Base-by-base conservation (phyloP, 176 grass and related monocot genomes). In the Pontederia paniculata region DNA sequence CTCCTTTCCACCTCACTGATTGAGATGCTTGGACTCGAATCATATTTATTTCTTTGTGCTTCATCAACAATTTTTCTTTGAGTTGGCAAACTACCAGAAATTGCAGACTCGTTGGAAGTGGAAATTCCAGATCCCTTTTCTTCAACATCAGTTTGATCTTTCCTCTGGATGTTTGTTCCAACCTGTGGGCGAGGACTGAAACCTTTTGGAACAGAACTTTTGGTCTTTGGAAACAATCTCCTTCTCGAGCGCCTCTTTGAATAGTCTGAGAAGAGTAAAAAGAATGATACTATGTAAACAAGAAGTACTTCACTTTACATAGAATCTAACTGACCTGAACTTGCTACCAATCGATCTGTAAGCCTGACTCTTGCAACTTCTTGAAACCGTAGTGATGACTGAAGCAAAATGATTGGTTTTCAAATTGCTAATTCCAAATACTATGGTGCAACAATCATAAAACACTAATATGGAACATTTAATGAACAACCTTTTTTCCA, bases 241-340 rank as follows among this genome's bases (percentile, higher is more conserved):
- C 77, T 84, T 67, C 69, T 84, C 0, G 44, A 69, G 21, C 72
- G 82, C 60, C 80, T 97, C 77, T 76, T 88, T 12, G 73, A 50
- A 72, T 83, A 81, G 57, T 75, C 93, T 97, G 70, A 15, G 52
- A 57, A 3, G 17, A 55, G 78, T 51, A 21, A 74, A 70, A 76
- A 65, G 3, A 78, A 64, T 62, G 67, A 44, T 41, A 14, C 50
- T 57, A 31, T 10, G 37, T n/a, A 68, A 22, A 20, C 69, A 21
- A 22, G 42, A 65, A 41, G 16, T 20, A 57, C 4, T 52, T 54
- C 37, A 74, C 60, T 48, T 17, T 19, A 10, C 11, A 9, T 62
- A 55, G 8, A 52, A 52, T 60, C 55, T 66, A 2, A 65, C 68
- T 55, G 61, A 90, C 93, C 93, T 88, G 83, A 84, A 69, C 83